Evolutionary conservation across 257 asterid species (phyloP).

Genomic region (Salvia splendens): DNA sequence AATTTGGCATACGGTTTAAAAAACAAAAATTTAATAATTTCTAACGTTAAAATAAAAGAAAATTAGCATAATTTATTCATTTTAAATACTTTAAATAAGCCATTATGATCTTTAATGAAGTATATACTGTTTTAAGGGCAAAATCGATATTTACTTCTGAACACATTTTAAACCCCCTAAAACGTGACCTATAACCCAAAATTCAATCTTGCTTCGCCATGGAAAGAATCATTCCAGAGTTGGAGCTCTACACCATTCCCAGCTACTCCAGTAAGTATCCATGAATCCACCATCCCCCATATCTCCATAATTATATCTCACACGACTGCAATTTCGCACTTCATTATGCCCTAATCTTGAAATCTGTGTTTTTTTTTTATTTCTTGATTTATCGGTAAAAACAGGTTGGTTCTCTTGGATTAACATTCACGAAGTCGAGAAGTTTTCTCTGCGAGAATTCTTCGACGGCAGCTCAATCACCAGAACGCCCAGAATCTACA

Average conservation of each 20-base stretch:
- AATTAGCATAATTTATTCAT: no score
- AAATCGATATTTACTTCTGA: no score
- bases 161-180: no score
- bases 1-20: no score
- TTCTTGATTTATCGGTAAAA: constrained; percentile 29
- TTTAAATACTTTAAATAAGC: no score
- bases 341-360: constrained; percentile 31
- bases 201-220: constrained; percentile 29
- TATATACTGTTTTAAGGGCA: no score
- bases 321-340: background rate
- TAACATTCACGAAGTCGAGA: constrained; percentile 83
- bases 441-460: constrained; percentile 67
- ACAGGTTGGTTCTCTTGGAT: constrained; percentile 90
- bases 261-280: constrained; percentile 75
- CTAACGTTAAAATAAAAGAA: no score
- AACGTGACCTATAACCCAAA: no score
- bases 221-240: constrained; percentile 52
- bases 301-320: background rate
- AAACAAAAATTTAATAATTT: no score
- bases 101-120: no score
- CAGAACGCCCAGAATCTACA: constrained; percentile 76
- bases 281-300: background rate
- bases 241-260: constrained; percentile 89
- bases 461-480: constrained; percentile 77
- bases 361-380: background rate